Conservation (phyloP, 179 eudicot genomes). For the Monotropa hypopitys region DNA sequence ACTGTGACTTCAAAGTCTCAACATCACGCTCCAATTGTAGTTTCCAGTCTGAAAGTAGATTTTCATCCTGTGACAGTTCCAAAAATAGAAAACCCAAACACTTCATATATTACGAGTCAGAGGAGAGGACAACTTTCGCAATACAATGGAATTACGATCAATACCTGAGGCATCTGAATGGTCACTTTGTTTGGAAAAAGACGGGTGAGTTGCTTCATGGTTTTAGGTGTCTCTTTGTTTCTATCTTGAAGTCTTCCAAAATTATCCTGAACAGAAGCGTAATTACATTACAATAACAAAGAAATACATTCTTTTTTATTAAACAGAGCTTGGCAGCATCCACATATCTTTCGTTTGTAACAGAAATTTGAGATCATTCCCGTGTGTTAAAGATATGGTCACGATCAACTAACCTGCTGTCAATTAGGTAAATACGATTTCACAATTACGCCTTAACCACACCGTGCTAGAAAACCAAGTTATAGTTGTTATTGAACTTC, state of each 20-base stretch:
- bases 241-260: slow-evolving; percentile 68
- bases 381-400: neutral
- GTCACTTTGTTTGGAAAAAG: slow-evolving; percentile 85
- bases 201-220: slow-evolving; percentile 66
- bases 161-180: slow-evolving; percentile 85
- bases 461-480: neutral
- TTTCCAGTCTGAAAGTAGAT: slow-evolving; percentile 68
- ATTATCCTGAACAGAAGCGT: slow-evolving; percentile 44
- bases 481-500: neutral
- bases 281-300: neutral
- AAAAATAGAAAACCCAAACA: neutral
- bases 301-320: neutral
- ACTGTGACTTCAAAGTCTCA: slow-evolving; percentile 71
- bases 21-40: slow-evolving; percentile 79
- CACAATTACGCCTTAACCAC: neutral
- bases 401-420: neutral
- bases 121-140: neutral
- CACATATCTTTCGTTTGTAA: neutral
- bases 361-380: neutral
- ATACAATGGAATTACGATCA: neutral
- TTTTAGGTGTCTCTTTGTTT: slow-evolving; percentile 68
- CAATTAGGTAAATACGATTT: neutral
- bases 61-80: slow-evolving; percentile 51
- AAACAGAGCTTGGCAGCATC: neutral
- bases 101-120: neutral